Evolutionary conservation across 75 land plant species (phyloP).

Genomic region (Sequoia sempervirens): DNA sequence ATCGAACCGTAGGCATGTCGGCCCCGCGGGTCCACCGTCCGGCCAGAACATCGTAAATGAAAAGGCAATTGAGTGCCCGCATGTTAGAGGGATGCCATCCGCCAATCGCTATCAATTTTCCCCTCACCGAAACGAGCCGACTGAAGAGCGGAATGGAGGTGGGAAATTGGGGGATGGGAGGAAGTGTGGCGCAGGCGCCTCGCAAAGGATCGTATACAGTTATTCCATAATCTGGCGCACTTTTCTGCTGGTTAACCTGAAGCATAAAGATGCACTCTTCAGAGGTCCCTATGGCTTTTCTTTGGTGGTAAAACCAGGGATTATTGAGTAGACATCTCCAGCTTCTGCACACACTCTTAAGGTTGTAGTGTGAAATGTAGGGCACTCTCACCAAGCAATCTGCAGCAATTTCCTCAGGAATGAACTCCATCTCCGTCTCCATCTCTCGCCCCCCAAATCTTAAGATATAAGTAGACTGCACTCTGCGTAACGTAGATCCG

Average conservation of each 20-base stretch:
- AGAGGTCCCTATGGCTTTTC: slow-evolving; percentile 12
- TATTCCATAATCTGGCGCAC: slow-evolving; percentile 18
- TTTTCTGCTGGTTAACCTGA: background rate
- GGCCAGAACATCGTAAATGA: slow-evolving; percentile 17
- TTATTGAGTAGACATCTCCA: slow-evolving; percentile 33
- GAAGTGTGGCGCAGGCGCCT: slow-evolving; percentile 24
- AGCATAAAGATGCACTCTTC: slow-evolving; percentile 11
- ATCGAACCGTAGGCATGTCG: too few species aligned
- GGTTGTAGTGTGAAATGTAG: background rate
- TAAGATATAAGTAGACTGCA: too few species aligned
- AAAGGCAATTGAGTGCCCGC: slow-evolving; percentile 14
- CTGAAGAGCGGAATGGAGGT: slow-evolving; percentile 34
- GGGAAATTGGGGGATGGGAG: slow-evolving; percentile 9
- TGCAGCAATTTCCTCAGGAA: slow-evolving; percentile 45
- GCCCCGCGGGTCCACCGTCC: background rate
- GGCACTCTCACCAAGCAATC: slow-evolving; percentile 46
- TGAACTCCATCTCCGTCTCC: slow-evolving; percentile 18
- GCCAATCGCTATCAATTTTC: slow-evolving; percentile 39
- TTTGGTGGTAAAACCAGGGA: slow-evolving; percentile 5
- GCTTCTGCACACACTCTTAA: slow-evolving; percentile 21
- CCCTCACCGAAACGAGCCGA: slow-evolving; percentile 14
- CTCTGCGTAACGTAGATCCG: too few species aligned
- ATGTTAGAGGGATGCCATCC: slow-evolving; percentile 33
- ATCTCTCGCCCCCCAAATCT: too few species aligned
- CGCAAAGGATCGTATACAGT: slow-evolving; percentile 13